Base-by-base conservation (phyloP, 2,329 filamentous ascomycete genomes). In the Pseudogymnoascus sp. region DNA sequence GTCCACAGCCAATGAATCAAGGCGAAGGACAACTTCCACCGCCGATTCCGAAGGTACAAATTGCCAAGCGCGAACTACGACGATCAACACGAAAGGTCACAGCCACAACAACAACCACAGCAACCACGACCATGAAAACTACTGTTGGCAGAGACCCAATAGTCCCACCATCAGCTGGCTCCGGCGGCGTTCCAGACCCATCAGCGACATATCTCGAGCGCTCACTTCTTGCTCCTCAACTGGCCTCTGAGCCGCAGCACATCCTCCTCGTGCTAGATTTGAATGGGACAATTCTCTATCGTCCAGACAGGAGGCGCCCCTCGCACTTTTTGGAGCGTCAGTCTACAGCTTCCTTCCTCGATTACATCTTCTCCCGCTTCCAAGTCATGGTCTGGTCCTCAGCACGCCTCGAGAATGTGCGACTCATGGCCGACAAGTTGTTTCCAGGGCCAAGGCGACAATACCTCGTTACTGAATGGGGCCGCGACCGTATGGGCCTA, bases 301-400 rank as follows among this genome's bases (percentile, higher is more conserved):
- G 95, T 4, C 87, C 86, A 7, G 79, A 79, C 62, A 78, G 79
- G 54, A 73, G 73, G 26, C 71, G 76, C 1, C 78, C 80, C 3
- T 81, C 78, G 8, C 73, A 74, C 45, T 90, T 92, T 72, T 76
- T 86, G 47, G 77, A 81, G 67, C 88, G 95, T 0, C 90, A 90
- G 0, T 81, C 86, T 67, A 82, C 95, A 1, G 70, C 77, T 2
- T 68, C 77, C 0, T 97, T 99, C 74, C 77, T 97, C 3, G 71
- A 81, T 29, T 91, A 92, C 73, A 83, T 93, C 68, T 81, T 96
- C 68, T 76, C 83, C 11, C 86, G 87, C 64, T 93, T 96, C 77
- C 79, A 80, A 62, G 88, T 96, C 31, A 91, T 92, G 77, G 84
- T 97, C 64, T 99, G 93, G 92, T 96, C 93, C 1, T 96, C 91